A percentile compares a stretch with the other conserved stretches of the same genome.
Conservation (phyloP, 2,329 filamentous ascomycete genomes). For the Cercospora zeina region DNA sequence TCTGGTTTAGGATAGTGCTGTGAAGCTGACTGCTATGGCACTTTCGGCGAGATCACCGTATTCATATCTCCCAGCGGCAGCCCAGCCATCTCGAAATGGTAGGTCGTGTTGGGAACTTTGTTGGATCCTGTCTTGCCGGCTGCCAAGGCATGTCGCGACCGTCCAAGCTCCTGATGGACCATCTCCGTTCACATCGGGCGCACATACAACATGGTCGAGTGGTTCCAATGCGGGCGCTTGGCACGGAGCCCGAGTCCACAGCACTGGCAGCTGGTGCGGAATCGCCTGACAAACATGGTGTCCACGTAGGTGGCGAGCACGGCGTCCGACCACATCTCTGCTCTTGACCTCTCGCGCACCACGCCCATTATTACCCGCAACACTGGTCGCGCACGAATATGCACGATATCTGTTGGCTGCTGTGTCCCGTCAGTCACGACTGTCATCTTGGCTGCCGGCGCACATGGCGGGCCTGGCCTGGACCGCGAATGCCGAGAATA, state of each 20-base stretch:
- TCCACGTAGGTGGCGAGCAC: neutral
- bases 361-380: too few relatives aligned
- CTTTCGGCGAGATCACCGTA: too few relatives aligned
- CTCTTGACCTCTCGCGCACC: neutral
- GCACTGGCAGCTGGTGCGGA: conserved; percentile 1
- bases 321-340: neutral
- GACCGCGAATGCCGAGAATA: neutral
- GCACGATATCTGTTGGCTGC: conserved; percentile 19
- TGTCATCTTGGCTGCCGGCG: conserved; percentile 3
- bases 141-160: too few relatives aligned
- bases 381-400: conserved; percentile 20
- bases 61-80: too few relatives aligned
- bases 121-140: too few relatives aligned
- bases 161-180: neutral
- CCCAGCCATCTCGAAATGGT: too few relatives aligned
- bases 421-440: conserved; percentile 15
- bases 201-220: neutral
- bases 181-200: neutral
- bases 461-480: neutral
- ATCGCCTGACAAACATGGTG: conserved; percentile 5
- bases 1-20: too few relatives aligned
- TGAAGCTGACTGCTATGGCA: too few relatives aligned
- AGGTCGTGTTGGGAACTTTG: too few relatives aligned
- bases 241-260: neutral
- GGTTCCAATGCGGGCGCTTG: neutral